phyloP scores from a whole-genome alignment of 345 rosid genomes.

The Eutrema japonicum region DNA sequence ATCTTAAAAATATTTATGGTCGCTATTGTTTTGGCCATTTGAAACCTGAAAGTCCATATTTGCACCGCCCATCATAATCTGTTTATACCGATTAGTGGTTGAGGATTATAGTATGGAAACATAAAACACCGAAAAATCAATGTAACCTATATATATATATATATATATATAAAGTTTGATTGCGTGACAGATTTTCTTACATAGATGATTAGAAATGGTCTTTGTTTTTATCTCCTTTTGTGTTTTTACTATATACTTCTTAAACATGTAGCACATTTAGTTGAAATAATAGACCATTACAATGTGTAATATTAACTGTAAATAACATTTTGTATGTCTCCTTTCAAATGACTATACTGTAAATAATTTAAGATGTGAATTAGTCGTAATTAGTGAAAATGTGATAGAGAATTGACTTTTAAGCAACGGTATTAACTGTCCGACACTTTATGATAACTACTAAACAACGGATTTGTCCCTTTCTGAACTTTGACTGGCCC shows the following conservation, averaged over 20 bases:
- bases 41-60: not conserved
- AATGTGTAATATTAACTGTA: not conserved
- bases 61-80: conserved; percentile 3
- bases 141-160: not conserved
- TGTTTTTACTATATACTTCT: not conserved
- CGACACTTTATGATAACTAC: conserved; percentile 40
- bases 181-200: not conserved
- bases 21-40: conserved; percentile 15
- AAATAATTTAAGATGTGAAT: conserved; percentile 1
- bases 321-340: not conserved
- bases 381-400: conserved; percentile 27
- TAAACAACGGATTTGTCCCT: conserved; percentile 41
- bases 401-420: conserved; percentile 37
- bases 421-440: conserved; percentile 47
- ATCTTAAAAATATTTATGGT: not conserved
- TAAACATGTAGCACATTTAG: not conserved
- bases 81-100: not conserved
- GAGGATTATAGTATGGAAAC: not conserved
- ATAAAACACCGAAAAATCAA: not conserved
- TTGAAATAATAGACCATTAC: not conserved
- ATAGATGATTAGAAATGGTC: not conserved
- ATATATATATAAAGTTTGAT: not conserved
- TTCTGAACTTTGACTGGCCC: conserved; percentile 41
- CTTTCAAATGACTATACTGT: not conserved
- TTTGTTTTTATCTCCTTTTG: not conserved